Evolutionary conservation across 495 filamentous ascomycete genomes (phyloP).

Genomic region (Aspergillus conjunctus): DNA sequence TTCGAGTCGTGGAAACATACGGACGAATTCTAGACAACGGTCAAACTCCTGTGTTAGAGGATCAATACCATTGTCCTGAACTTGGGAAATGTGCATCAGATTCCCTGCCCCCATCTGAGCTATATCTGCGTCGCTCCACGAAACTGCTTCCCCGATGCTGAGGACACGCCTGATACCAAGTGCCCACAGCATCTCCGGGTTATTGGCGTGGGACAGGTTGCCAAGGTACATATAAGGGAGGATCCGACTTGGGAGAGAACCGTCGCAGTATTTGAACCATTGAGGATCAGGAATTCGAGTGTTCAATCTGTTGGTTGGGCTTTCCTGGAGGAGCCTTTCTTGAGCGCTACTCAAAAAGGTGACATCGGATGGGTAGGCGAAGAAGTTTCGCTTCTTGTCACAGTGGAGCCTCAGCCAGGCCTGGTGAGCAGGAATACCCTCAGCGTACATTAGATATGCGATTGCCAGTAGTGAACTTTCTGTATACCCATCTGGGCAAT

Average conservation of each 20-base stretch:
- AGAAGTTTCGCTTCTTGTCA: constrained; percentile 85
- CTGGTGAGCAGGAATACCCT: constrained; percentile 74
- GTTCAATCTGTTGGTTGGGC: constrained; percentile 33
- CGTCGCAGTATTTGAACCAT: constrained; percentile 86
- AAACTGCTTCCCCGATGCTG: constrained; percentile 88
- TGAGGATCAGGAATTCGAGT: constrained; percentile 58
- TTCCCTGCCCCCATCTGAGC: constrained; percentile 72
- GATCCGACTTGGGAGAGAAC: constrained; percentile 84
- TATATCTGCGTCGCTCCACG: constrained; percentile 71
- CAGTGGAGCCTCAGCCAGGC: constrained; percentile 88
- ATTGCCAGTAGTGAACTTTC: constrained; percentile 85
- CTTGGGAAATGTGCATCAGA: constrained; percentile 73
- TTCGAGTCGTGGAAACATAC: constrained; percentile 51
- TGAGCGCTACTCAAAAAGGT: constrained; percentile 74
- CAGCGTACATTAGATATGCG: constrained; percentile 88
- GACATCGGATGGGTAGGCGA: constrained; percentile 90
- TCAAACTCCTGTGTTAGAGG: constrained; percentile 85
- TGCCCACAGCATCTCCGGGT: constrained; percentile 74
- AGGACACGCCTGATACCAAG: constrained; percentile 86
- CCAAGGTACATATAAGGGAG: constrained; percentile 95
- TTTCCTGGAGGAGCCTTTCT: constrained; percentile 65
- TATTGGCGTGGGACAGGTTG: constrained; percentile 90
- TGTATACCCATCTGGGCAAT: constrained; percentile 95
- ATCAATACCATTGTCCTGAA: constrained; percentile 97
- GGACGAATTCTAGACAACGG: constrained; percentile 87